Evolutionary conservation across 2,329 filamentous ascomycete species (phyloP).

Genomic region (Myriosclerotinia scirpicola): DNA sequence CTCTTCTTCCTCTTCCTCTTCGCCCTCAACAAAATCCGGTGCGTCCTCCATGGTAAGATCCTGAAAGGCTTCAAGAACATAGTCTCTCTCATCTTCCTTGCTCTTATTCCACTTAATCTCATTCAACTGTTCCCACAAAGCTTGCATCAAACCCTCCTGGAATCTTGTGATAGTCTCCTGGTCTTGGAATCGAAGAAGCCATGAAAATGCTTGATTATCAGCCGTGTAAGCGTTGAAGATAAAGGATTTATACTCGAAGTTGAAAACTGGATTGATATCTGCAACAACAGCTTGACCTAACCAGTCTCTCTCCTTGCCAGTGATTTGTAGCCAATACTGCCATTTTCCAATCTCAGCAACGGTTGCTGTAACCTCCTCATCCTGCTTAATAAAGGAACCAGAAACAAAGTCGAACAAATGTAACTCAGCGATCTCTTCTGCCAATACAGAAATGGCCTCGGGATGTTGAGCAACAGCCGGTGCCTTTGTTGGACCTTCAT

Average conservation of each 20-base stretch:
- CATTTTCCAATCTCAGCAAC: constrained; percentile 87
- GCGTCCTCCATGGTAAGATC: constrained; percentile 90
- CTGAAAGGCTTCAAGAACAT: constrained; percentile 92
- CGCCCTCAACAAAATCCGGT: constrained; percentile 51
- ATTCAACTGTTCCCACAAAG: constrained; percentile 94
- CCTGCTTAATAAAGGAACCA: constrained; percentile 68
- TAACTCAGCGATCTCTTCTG: constrained; percentile 76
- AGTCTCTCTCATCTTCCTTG: constrained; percentile 89
- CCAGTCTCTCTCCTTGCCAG: constrained; percentile 75
- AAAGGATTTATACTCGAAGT: constrained; percentile 98
- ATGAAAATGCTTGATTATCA: constrained; percentile 90
- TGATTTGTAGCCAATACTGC: constrained; percentile 94
- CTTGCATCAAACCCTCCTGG: constrained; percentile 91
- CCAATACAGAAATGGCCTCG: constrained; percentile 68
- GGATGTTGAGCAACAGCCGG: constrained; percentile 63
- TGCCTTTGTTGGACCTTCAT: constrained; percentile 54
- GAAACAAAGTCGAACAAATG: constrained; percentile 91
- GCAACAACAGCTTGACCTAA: constrained; percentile 80
- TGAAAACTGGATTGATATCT: constrained; percentile 97
- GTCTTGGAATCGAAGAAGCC: constrained; percentile 90
- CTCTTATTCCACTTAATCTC: constrained; percentile 91
- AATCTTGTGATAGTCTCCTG: constrained; percentile 79
- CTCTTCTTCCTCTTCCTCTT: constrained; percentile 51
- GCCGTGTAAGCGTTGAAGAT: constrained; percentile 96
- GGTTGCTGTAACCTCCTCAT: constrained; percentile 66